Evolutionary conservation across 2,329 filamentous ascomycete genomes (phyloP).

Genomic region (Venturia nashicola): DNA sequence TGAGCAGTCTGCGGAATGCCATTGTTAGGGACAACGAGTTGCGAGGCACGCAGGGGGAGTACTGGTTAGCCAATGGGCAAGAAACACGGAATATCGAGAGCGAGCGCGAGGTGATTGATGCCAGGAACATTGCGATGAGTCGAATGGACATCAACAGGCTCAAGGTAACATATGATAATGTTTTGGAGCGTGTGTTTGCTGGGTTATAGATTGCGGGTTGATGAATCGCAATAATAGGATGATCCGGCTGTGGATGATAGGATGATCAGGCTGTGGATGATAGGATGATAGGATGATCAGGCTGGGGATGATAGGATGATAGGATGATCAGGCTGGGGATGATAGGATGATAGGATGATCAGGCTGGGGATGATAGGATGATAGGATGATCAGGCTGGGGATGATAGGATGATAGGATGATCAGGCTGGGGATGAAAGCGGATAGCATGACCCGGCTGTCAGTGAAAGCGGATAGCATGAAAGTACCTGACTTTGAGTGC

Average conservation of each 20-base stretch:
- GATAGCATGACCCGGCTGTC: no score
- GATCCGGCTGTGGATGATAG: no score
- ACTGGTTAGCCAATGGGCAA: conserved; percentile 70
- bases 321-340: no score
- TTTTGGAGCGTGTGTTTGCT: not conserved
- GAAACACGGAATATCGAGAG: conserved; percentile 66
- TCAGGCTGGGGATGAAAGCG: no score
- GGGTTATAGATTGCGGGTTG: not conserved
- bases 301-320: no score
- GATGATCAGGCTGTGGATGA: no score
- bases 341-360: no score
- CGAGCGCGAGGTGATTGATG: conserved; percentile 61
- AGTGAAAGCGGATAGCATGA: not conserved
- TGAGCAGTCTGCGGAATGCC: conserved; percentile 54
- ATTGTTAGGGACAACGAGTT: conserved; percentile 61
- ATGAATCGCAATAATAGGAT: no score
- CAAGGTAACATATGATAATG: not conserved
- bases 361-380: no score
- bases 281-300: no score
- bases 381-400: no score
- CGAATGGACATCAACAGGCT: conserved; percentile 45
- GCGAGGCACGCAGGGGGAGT: conserved; percentile 52
- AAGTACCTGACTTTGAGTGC: not conserved
- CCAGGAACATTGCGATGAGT: conserved; percentile 54
- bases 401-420: no score